Evolutionary conservation across 495 filamentous ascomycete species (phyloP).

Genomic region (Collariella sp.): DNA sequence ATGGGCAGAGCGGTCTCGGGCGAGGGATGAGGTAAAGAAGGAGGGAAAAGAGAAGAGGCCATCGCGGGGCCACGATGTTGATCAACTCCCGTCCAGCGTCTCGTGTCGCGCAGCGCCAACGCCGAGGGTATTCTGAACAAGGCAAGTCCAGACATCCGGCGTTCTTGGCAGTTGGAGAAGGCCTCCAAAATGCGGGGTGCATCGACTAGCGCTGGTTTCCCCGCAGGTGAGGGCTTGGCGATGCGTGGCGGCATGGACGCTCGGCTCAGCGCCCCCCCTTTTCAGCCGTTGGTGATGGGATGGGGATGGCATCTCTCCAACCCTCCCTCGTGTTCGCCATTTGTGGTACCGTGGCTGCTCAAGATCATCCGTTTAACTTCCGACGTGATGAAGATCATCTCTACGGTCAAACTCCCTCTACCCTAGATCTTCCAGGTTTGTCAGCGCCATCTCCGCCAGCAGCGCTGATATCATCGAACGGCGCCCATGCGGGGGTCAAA

Average conservation of each 20-base stretch:
- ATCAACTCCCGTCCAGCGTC: background rate
- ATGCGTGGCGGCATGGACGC: background rate
- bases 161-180: slow-evolving; percentile 4
- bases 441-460: no score
- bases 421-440: no score
- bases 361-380: no score
- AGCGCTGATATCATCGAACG: no score
- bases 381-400: no score
- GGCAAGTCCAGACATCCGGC: background rate
- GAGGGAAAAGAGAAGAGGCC: background rate
- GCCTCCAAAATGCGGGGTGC: slow-evolving; percentile 7
- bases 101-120: background rate
- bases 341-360: no score
- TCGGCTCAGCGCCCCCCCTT: background rate
- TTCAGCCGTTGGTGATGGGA: no score
- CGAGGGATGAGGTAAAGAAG: background rate
- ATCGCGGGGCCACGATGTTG: background rate
- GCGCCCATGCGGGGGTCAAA: no score
- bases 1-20: background rate
- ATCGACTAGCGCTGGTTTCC: background rate
- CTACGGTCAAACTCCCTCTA: no score
- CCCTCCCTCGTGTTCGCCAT: no score
- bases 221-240: background rate
- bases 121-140: background rate
- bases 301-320: no score